phyloP scores from a whole-genome alignment of 176 grass and related monocot species.

The Pharus latifolius region DNA sequence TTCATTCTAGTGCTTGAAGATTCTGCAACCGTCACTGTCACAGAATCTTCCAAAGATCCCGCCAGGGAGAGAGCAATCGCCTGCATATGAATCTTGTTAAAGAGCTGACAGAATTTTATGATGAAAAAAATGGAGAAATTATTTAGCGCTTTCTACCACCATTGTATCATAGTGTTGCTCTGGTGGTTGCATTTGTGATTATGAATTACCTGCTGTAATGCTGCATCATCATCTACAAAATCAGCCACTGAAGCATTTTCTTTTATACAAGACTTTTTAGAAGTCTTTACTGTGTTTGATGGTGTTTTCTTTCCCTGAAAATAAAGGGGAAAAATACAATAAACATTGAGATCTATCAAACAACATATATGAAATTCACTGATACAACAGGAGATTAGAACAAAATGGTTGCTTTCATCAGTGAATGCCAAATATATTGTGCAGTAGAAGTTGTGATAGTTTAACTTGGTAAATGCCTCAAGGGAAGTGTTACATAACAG shows the following conservation, averaged over 20 bases:
- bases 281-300: conserved; percentile 23
- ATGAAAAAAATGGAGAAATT: neutral
- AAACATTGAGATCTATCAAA: neutral
- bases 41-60: conserved; percentile 16
- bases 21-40: neutral
- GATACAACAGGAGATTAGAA: neutral
- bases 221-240: conserved; percentile 50
- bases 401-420: neutral
- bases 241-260: conserved; percentile 7
- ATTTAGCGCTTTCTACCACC: neutral
- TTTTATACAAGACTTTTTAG: conserved; percentile 10
- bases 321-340: neutral
- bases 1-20: conserved; percentile 1
- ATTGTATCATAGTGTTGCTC: neutral
- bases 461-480: neutral
- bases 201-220: conserved; percentile 56
- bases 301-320: conserved; percentile 48
- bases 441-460: neutral
- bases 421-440: neutral
- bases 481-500: too few relatives aligned
- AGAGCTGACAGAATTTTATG: neutral
- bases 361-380: neutral
- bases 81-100: conserved; percentile 31
- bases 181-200: neutral
- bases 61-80: conserved; percentile 76